A percentile compares a stretch with the other conserved stretches of the same genome.
phyloP scores from a whole-genome alignment of 192 early-diverging fungal species.

The Coemansia biformis region DNA sequence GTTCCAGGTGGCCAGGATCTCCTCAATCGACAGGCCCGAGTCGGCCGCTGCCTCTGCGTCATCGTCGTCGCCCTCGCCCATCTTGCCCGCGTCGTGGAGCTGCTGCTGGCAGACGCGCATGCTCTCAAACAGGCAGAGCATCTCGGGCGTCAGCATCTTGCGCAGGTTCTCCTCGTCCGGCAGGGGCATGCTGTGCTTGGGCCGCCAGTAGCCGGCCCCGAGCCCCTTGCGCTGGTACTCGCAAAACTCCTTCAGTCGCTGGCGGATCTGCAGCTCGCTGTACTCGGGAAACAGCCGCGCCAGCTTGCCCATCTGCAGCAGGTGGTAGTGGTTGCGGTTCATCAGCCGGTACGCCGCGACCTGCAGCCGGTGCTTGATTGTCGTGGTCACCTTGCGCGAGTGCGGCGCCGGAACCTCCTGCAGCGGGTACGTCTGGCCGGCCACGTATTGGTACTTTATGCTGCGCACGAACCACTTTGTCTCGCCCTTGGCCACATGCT shows the following conservation, averaged over 20 bases:
- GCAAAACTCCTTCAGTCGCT: slow-evolving; percentile 93
- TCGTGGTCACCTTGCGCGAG: slow-evolving; percentile 84
- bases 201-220: slow-evolving; percentile 87
- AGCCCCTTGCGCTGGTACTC: slow-evolving; percentile 84
- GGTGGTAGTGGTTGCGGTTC: slow-evolving; percentile 67
- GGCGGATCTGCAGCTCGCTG: slow-evolving; percentile 77
- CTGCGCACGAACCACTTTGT: slow-evolving; percentile 82
- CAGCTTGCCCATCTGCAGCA: slow-evolving; percentile 73
- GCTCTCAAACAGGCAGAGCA: slow-evolving; percentile 92
- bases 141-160: slow-evolving; percentile 89
- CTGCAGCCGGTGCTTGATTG: slow-evolving; percentile 80
- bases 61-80: slow-evolving; percentile 61
- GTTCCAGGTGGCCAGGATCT: slow-evolving; percentile 93
- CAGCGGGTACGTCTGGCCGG: slow-evolving; percentile 91
- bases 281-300: slow-evolving; percentile 80
- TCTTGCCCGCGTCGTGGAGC: slow-evolving; percentile 80
- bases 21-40: slow-evolving; percentile 75
- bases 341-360: slow-evolving; percentile 85
- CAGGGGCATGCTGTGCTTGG: slow-evolving; percentile 63
- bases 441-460: slow-evolving; percentile 73
- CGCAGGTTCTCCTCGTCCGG: slow-evolving; percentile 85
- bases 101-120: slow-evolving; percentile 90
- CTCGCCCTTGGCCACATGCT: slow-evolving; percentile 70
- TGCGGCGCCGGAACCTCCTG: slow-evolving; percentile 94
- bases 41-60: slow-evolving; percentile 65